phyloP scores from a whole-genome alignment of 768 basidiomycete species.

The Termitomyces sp. region DNA sequence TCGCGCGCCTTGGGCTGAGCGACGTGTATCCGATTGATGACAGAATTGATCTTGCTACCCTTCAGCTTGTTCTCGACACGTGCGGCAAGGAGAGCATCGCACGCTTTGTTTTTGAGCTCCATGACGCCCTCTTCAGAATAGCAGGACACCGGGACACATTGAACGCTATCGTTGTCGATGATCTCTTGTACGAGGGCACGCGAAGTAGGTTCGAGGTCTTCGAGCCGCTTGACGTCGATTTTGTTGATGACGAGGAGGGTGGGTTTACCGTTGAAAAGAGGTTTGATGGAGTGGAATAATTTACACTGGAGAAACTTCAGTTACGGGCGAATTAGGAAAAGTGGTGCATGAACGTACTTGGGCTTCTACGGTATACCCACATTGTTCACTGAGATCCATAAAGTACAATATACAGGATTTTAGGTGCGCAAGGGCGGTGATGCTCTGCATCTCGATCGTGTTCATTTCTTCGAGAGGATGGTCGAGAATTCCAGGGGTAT shows the following conservation, averaged over 20 bases:
- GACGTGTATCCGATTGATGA: slow-evolving; percentile 95
- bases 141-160: slow-evolving; percentile 83
- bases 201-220: slow-evolving; percentile 73
- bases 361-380: slow-evolving; percentile 95
- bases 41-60: slow-evolving; percentile 85
- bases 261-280: slow-evolving; percentile 91
- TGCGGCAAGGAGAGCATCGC: slow-evolving; percentile 91
- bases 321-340: background rate
- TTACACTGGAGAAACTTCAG: slow-evolving; percentile 63
- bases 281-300: slow-evolving; percentile 99
- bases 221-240: slow-evolving; percentile 86
- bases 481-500: slow-evolving; percentile 97
- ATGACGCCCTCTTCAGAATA: slow-evolving; percentile 97
- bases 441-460: slow-evolving; percentile 99
- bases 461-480: slow-evolving; percentile 99
- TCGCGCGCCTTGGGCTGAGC: slow-evolving; percentile 88
- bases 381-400: slow-evolving; percentile 98
- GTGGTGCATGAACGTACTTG: slow-evolving; percentile 49
- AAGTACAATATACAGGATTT: slow-evolving; percentile 95
- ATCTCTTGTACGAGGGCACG: slow-evolving; percentile 85
- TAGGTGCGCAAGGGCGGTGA: slow-evolving; percentile 94
- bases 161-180: slow-evolving; percentile 64
- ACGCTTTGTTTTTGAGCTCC: slow-evolving; percentile 92
- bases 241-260: slow-evolving; percentile 96
- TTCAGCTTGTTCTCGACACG: slow-evolving; percentile 93